Evolutionary conservation across 2,329 filamentous ascomycete species (phyloP).

Genomic region (Mollisiaceae sp.): DNA sequence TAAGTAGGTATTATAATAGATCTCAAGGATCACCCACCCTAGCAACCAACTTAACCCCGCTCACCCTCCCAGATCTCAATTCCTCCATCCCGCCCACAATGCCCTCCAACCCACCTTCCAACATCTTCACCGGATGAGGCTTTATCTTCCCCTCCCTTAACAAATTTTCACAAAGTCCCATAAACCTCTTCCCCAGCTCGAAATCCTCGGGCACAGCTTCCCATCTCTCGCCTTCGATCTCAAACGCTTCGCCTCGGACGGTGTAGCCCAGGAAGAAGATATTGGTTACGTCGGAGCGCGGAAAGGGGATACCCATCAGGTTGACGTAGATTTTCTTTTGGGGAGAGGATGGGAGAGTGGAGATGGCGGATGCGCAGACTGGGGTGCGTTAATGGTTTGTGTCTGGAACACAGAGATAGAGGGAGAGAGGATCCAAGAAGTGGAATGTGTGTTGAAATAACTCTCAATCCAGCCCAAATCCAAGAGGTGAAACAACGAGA

Average conservation of each 20-base stretch:
- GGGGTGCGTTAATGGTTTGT: slow-evolving; percentile 31
- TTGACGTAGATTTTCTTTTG: slow-evolving; percentile 60
- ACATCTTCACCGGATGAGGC: slow-evolving; percentile 37
- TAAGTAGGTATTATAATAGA: no score
- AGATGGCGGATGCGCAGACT: slow-evolving; percentile 41
- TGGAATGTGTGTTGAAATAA: no score
- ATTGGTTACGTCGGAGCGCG: slow-evolving; percentile 38
- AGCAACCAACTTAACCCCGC: slow-evolving; percentile 49
- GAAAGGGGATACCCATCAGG: slow-evolving; percentile 45
- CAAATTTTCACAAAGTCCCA: slow-evolving; percentile 41
- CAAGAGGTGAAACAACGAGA: no score
- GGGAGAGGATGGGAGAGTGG: slow-evolving; percentile 21
- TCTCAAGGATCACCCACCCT: slow-evolving; percentile 12
- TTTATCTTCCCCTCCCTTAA: slow-evolving; percentile 44
- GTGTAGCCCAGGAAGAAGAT: slow-evolving; percentile 47
- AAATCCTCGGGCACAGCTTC: slow-evolving; percentile 37
- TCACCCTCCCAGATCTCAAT: slow-evolving; percentile 38
- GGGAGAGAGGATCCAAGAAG: no score
- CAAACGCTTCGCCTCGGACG: slow-evolving; percentile 43
- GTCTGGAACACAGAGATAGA: no score
- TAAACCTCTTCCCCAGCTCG: slow-evolving; percentile 44
- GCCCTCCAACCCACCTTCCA: slow-evolving; percentile 24
- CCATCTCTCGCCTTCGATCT: slow-evolving; percentile 27
- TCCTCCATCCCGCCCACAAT: slow-evolving; percentile 23
- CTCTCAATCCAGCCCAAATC: no score